Evolutionary conservation across 257 asterid genomes (phyloP).

Genomic region (Fraxinus cuspidata): DNA sequence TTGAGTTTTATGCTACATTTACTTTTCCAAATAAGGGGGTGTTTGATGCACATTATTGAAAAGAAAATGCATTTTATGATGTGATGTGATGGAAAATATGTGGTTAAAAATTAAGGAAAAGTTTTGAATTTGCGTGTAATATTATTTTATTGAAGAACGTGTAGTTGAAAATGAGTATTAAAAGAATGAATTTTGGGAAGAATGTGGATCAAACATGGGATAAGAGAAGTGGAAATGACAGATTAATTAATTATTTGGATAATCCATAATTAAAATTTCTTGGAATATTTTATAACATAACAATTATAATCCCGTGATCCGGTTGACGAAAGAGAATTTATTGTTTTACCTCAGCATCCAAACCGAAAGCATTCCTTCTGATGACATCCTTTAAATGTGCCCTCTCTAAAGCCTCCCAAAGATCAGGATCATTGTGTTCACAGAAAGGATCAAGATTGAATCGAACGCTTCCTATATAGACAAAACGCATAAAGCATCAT

Average conservation of each 20-base stretch:
- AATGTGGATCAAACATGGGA: no score
- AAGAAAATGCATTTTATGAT: no score
- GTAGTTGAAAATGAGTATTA: no score
- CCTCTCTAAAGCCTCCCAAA: slow-evolving; percentile 89
- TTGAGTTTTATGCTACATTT: background rate
- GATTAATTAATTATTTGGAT: background rate
- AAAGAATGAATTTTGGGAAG: no score
- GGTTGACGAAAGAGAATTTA: background rate
- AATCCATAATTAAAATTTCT: background rate
- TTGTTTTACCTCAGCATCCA: slow-evolving; percentile 77
- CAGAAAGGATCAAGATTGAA: slow-evolving; percentile 90
- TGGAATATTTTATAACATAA: background rate
- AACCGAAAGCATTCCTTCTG: slow-evolving; percentile 62
- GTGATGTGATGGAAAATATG: no score
- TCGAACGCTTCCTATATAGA: slow-evolving; percentile 61
- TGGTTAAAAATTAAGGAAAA: no score
- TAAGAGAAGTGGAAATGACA: background rate
- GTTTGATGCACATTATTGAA: no score
- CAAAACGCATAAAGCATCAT: background rate
- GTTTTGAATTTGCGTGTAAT: no score
- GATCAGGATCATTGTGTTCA: slow-evolving; percentile 75
- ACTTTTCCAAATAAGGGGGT: background rate
- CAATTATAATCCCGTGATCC: background rate
- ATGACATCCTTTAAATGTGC: slow-evolving; percentile 81
- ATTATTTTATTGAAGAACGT: no score